Evolutionary conservation across 306 rosid species (phyloP), one percentile per base, ranked within the genome.

Genomic region (Vigna nakashimae): DNA sequence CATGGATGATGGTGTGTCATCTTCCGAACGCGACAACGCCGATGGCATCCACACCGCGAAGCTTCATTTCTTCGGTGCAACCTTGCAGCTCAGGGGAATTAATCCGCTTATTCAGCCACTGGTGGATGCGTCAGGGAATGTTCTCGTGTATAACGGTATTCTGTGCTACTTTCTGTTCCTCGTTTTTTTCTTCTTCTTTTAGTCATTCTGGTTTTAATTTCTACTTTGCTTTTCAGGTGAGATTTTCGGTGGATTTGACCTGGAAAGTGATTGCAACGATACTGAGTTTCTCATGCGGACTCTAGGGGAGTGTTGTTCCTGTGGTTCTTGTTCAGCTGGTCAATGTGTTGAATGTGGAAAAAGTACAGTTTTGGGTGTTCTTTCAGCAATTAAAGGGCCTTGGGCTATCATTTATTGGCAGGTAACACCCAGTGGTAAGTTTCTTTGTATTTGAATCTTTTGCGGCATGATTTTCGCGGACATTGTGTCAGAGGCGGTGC

Each of bases 371-470:
- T 81, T 74, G 11, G 83, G 75, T 58, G 79, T 89, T 82, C 89
- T 95, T 72, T 92, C 96, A 64, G 81, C 51, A 28, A 86, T 95
- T 66, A 86, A 89, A 81, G 98, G 98, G 65, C 98, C 98, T 18
- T 95, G 98, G 98, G 88, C 98, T 80, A 48, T 95, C 77, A 70
- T 95, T 82, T 95, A 89, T 82, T 95, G 98, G 98, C 98, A 95
- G 97, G 98, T 92, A 94, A 89, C 93, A 67, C 40, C 30, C 75
- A 79, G 85, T 71, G 98, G 91, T 88, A 89, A 92, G 98, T 92
- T 89, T 84, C 71, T 28, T 1, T 64, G 64, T 74, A 68, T 63
- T 63, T 68, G n/a, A 24, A 49, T 40, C 58, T 73, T 70, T 24
- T 55, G 46, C 5, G 0, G 18, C 50, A 9, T 75, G 48, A 46